These are phyloP conservation scores for Aspergillus cavernicola DNA, from an alignment of 495 filamentous ascomycete species.

Conservation along the genomic window DNA sequence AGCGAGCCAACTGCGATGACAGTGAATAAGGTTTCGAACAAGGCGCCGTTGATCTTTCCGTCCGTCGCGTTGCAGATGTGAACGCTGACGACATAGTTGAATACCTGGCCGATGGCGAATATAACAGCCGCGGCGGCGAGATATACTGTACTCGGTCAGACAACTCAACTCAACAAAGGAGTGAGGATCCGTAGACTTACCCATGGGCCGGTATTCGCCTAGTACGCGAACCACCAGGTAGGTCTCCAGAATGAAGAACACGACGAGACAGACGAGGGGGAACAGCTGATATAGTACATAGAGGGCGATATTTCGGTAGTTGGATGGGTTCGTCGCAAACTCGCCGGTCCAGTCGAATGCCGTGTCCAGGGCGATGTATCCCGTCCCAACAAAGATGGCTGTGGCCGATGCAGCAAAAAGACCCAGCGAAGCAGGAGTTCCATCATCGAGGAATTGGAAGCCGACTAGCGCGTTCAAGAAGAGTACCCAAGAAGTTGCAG, in stretches of 20 bases:
- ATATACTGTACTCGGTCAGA: conserved; percentile 53
- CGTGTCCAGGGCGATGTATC: conserved; percentile 94
- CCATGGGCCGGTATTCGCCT: conserved; percentile 82
- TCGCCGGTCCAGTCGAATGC: conserved; percentile 79
- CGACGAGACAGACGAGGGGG: conserved; percentile 80
- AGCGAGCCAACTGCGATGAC: conserved; percentile 73
- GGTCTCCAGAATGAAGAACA: conserved; percentile 78
- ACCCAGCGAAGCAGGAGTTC: conserved; percentile 77
- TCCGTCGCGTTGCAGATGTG: conserved; percentile 79
- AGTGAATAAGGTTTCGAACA: conserved; percentile 94
- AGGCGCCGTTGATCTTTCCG: conserved; percentile 84
- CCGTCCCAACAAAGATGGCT: conserved; percentile 80
- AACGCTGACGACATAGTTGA: conserved; percentile 88
- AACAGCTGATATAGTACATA: conserved; percentile 93
- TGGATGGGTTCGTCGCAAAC: conserved; percentile 57
- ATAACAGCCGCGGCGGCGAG: conserved; percentile 68
- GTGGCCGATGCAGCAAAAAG: conserved; percentile 66
- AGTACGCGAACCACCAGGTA: conserved; percentile 79
- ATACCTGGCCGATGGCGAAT: conserved; percentile 90
- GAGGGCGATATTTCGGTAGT: conserved; percentile 76
- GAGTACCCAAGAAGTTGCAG: conserved; percentile 84
- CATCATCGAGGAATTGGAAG: conserved; percentile 91
- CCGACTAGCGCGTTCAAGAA: conserved; percentile 90
- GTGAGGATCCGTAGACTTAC: conserved; percentile 41
- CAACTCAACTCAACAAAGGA: background rate